Percentiles rank a stretch among this genome's conserved stretches.
These are phyloP conservation scores for Haplosporangium sp. DNA, from an alignment of 371 early-diverging fungal genomes.

Conservation along the genomic window DNA sequence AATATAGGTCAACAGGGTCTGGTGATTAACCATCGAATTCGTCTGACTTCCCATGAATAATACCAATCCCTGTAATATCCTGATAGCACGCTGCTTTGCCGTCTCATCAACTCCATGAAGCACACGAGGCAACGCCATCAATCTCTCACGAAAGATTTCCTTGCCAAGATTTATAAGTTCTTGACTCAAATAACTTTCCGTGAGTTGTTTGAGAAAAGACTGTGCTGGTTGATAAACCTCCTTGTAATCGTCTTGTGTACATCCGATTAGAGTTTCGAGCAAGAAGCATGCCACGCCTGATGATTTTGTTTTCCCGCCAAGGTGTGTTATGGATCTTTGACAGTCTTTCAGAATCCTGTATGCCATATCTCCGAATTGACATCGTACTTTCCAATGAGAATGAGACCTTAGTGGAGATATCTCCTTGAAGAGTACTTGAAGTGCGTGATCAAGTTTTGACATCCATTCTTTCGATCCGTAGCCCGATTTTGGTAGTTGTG, in stretches of 20 bases:
- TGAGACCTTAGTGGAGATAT: constrained; percentile 27
- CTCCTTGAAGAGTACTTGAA: constrained; percentile 28
- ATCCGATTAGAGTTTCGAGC: constrained; percentile 45
- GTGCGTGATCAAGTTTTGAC: constrained; percentile 13
- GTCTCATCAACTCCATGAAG: constrained; percentile 43
- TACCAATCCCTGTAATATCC: constrained; percentile 23
- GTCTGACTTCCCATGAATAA: constrained; percentile 33
- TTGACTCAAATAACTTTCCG: constrained; percentile 3
- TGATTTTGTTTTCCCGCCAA: background rate
- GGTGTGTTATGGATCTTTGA: constrained; percentile 10
- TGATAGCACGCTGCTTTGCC: constrained; percentile 25
- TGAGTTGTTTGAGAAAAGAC: constrained; percentile 9
- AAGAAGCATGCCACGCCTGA: constrained; percentile 26
- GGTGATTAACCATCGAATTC: constrained; percentile 33
- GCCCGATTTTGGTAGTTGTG: background rate
- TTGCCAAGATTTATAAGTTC: constrained; percentile 27
- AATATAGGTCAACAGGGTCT: constrained; percentile 22
- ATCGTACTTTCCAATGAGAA: constrained; percentile 46
- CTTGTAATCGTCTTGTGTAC: constrained; percentile 37
- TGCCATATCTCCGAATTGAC: constrained; percentile 26
- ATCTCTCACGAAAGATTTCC: constrained; percentile 39
- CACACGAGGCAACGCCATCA: constrained; percentile 40
- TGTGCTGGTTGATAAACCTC: constrained; percentile 18
- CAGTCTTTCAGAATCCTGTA: constrained; percentile 34
- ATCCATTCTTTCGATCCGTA: constrained; percentile 36